Conservation (phyloP, 192 early-diverging fungal genomes). For the Gamsiella multidivaricata region DNA sequence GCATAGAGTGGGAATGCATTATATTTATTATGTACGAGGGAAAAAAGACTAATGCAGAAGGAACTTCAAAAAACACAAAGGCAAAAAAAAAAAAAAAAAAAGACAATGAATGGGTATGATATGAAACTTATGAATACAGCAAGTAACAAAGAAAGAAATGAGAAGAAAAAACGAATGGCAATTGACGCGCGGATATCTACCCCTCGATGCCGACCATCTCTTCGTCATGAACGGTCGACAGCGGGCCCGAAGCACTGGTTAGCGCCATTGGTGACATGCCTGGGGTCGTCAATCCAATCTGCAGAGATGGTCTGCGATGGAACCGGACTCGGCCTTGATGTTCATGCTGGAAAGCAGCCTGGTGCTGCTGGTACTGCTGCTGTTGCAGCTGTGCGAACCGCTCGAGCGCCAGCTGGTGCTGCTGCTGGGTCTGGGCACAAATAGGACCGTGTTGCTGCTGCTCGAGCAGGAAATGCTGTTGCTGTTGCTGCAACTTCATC, state of each 20-base stretch:
- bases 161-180: background rate
- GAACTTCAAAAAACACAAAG: too few relatives aligned
- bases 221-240: constrained; percentile 4
- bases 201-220: constrained; percentile 15
- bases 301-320: constrained; percentile 16
- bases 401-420: too few relatives aligned
- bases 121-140: too few relatives aligned
- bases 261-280: background rate
- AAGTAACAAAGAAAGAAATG: background rate
- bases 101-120: too few relatives aligned
- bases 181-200: too few relatives aligned
- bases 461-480: too few relatives aligned
- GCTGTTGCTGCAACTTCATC: constrained; percentile 18
- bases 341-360: constrained; percentile 1
- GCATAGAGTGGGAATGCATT: too few relatives aligned
- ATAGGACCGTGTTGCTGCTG: too few relatives aligned
- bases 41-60: too few relatives aligned
- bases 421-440: too few relatives aligned
- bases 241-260: background rate
- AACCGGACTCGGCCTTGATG: background rate
- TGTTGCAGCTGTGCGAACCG: constrained; percentile 4
- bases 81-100: constrained; percentile 10
- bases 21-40: too few relatives aligned
- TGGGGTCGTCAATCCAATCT: background rate
- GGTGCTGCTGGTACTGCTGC: constrained; percentile 9